These are phyloP conservation scores for Chloranthus sessilifolius DNA, from an alignment of 164 flowering plant genomes.

Conservation along the genomic window DNA sequence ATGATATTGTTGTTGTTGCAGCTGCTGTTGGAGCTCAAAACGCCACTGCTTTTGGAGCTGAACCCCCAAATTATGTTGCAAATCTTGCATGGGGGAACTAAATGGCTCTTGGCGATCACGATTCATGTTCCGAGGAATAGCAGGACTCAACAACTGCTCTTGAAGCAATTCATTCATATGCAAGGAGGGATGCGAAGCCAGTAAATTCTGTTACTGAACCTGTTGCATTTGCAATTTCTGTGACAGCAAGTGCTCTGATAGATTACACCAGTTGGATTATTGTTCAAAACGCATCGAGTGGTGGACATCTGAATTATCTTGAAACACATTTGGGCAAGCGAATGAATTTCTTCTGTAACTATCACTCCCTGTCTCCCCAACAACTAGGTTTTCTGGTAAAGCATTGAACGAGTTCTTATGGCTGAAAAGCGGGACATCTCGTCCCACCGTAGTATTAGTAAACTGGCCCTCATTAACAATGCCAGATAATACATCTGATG, in stretches of 20 bases:
- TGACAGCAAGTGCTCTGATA: constrained; percentile 45
- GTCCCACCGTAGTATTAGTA: constrained; percentile 21
- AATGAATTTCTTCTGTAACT: constrained; percentile 28
- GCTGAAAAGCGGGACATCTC: constrained; percentile 21
- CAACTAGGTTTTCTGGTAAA: constrained; percentile 28
- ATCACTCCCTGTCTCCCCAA: constrained; percentile 56
- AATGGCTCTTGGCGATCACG: constrained; percentile 36
- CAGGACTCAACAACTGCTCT: constrained; percentile 36
- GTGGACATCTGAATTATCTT: constrained; percentile 35
- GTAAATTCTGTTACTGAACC: constrained; percentile 39
- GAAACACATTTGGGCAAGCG: constrained; percentile 27
- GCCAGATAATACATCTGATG: constrained; percentile 32
- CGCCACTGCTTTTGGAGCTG: constrained; percentile 50
- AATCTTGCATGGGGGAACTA: constrained; percentile 35
- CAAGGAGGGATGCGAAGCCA: constrained; percentile 28
- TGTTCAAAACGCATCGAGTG: constrained; percentile 37
- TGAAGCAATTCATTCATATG: constrained; percentile 34
- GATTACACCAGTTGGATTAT: constrained; percentile 33
- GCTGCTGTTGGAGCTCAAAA: constrained; percentile 34
- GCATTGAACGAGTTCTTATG: constrained; percentile 24
- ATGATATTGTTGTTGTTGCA: constrained; percentile 29
- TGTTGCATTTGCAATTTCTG: constrained; percentile 56
- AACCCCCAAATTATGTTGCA: constrained; percentile 48
- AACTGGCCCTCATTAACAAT: constrained; percentile 18
- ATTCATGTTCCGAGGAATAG: constrained; percentile 22